phyloP scores from a whole-genome alignment of 2,329 filamentous ascomycete species.

The Ceratocystis harringtonii region DNA sequence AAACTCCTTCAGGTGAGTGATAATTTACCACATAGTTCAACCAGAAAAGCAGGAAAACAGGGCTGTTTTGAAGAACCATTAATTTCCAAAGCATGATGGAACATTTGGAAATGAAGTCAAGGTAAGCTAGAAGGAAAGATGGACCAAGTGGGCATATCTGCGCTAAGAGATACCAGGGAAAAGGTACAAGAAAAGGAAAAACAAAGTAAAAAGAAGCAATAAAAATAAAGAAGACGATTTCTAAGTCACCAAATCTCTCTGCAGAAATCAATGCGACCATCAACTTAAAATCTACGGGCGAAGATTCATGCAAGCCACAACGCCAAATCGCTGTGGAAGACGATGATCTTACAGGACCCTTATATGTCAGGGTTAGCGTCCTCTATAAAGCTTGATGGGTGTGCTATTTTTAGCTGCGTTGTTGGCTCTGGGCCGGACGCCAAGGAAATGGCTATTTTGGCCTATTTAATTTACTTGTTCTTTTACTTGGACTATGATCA shows the following conservation, averaged over 20 bases:
- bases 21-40: no score
- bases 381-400: not conserved
- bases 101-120: not conserved
- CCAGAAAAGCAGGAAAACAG: no score
- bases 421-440: not conserved
- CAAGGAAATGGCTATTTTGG: not conserved
- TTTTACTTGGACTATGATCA: not conserved
- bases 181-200: no score
- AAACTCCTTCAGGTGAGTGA: no score
- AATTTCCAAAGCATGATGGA: not conserved
- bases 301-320: not conserved
- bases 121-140: not conserved
- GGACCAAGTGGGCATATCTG: no score
- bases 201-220: no score
- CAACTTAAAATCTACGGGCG: not conserved
- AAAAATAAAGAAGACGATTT: no score
- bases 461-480: not conserved
- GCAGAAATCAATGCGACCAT: no score
- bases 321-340: not conserved
- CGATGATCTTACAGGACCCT: not conserved
- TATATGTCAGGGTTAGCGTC: not conserved
- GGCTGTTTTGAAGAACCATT: not conserved
- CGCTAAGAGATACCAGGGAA: no score
- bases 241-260: not conserved
- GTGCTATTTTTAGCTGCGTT: not conserved